These are phyloP conservation scores for Rhizopogon vulgaris DNA, from an alignment of 768 basidiomycete species.

Conservation along the genomic window DNA sequence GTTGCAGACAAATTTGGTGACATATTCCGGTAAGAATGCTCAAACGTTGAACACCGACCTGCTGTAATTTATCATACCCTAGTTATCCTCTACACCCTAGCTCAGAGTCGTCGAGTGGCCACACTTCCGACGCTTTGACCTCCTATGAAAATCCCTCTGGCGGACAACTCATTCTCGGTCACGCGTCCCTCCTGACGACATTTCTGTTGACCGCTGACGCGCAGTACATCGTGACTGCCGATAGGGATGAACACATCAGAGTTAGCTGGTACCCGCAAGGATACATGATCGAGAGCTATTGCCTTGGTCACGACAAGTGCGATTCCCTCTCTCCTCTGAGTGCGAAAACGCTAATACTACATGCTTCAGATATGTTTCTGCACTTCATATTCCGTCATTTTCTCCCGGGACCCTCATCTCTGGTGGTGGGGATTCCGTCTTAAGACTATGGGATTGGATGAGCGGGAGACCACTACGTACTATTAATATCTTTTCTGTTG, in stretches of 20 bases:
- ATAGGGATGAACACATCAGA: conserved; percentile 93
- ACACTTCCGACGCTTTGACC: conserved; percentile 26
- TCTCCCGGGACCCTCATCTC: conserved; percentile 56
- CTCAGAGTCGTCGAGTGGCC: conserved; percentile 19
- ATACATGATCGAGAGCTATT: conserved; percentile 79
- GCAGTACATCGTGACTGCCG: conserved; percentile 78
- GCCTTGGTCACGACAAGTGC: conserved; percentile 80
- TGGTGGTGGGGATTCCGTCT: conserved; percentile 77
- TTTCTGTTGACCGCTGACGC: conserved; percentile 66
- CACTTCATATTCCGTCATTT: conserved; percentile 60
- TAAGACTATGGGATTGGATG: conserved; percentile 82
- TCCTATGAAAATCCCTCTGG: conserved; percentile 69
- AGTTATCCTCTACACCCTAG: conserved; percentile 57
- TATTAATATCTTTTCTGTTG: conserved; percentile 42
- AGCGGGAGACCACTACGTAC: conserved; percentile 48
- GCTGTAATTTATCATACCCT: conserved; percentile 3
- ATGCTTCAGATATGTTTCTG: conserved; percentile 67
- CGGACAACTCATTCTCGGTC: conserved; percentile 75
- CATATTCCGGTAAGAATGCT: conserved; percentile 60
- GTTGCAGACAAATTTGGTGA: conserved; percentile 96
- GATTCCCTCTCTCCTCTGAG: conserved; percentile 14
- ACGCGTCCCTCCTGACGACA: conserved; percentile 77
- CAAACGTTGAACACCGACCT: not conserved
- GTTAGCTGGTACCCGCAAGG: conserved; percentile 87
- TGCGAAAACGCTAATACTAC: not conserved